Percentiles rank a stretch among this genome's conserved stretches.
Evolutionary conservation across 495 filamentous ascomycete genomes (phyloP).

Genomic region (Hypoxylon fuscum): DNA sequence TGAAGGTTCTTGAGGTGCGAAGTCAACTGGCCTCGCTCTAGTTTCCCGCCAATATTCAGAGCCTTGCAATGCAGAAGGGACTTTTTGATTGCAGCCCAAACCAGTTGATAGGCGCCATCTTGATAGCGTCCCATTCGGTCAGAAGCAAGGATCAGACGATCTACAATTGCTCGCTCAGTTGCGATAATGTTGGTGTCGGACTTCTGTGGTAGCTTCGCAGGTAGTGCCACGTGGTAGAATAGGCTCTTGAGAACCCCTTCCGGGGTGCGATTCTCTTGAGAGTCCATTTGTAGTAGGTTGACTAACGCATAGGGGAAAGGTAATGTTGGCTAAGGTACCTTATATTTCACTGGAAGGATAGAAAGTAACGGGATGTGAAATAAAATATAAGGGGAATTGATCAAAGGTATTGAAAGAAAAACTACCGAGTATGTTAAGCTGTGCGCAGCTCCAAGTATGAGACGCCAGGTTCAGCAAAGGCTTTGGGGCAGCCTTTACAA

Average conservation of each 20-base stretch:
- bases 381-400: too few species aligned
- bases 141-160: constrained; percentile 45
- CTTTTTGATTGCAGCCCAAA: constrained; percentile 46
- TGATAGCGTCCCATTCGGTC: constrained; percentile 39
- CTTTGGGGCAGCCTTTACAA: too few species aligned
- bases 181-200: constrained; percentile 49
- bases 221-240: constrained; percentile 54
- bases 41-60: constrained; percentile 44
- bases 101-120: constrained; percentile 18
- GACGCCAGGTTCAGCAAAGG: too few species aligned
- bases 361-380: too few species aligned
- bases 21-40: constrained; percentile 51
- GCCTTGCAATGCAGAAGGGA: constrained; percentile 44
- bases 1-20: constrained; percentile 45
- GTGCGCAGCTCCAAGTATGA: too few species aligned
- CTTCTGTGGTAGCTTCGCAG: constrained; percentile 52
- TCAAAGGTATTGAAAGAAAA: too few species aligned
- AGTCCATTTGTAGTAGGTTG: constrained; percentile 6
- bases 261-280: constrained; percentile 1
- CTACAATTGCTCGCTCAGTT: constrained; percentile 47
- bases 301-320: neutral
- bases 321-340: neutral
- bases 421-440: too few species aligned
- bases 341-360: neutral
- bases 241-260: constrained; percentile 26